Base-by-base conservation (phyloP, 2,329 filamentous ascomycete genomes). In the Fusarium ramigenum region DNA sequence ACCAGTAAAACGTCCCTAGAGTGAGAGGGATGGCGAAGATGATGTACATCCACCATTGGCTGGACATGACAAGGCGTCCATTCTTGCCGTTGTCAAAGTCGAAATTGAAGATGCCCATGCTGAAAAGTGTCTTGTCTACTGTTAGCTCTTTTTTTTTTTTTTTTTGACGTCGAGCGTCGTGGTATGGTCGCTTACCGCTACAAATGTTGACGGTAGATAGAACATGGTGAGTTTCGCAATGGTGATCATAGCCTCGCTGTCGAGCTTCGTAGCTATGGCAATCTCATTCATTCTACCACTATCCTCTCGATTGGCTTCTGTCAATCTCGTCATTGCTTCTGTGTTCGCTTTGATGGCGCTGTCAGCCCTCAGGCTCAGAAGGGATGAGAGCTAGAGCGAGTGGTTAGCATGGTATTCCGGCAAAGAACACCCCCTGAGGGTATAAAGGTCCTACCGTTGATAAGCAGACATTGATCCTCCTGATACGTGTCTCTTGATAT, bases 211-310 rank as follows among this genome's bases (percentile, higher is more conserved):
- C 0, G 18, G 52, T 5, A 56, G 21, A 11, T 56, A 56, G 0
- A 57, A 3, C 53, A 57, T 57, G 12, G 53, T 57, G 9, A 57
- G 53, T 2, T 57, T 57, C 4, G 39, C 53, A 9, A 46, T 57
- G 9, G 30, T 44, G 14, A 46, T 57, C 53, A 57, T 57, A 2
- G 28, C 53, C 14, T 57, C 39, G 1, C 53, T 57, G 2, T 57
- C 53, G 1, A 57, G 39, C 3, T 44, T 57, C 3, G 18, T 34
- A 1, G 39, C 39, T 2, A 57, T 12, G 0, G 9, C 39, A 0
- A 44, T 44, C 0, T 57, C 39, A 1, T 57, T 57, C 53, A 44
- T 46, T 1, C 0, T 57, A 0, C 18, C 5, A 5, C 28, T 57
- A 1, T 56, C 53, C 0, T 56, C 28, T 1, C 53, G 53, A 7